Conservation (phyloP, 192 early-diverging fungal genomes). For the Rhizophlyctis rosea region DNA sequence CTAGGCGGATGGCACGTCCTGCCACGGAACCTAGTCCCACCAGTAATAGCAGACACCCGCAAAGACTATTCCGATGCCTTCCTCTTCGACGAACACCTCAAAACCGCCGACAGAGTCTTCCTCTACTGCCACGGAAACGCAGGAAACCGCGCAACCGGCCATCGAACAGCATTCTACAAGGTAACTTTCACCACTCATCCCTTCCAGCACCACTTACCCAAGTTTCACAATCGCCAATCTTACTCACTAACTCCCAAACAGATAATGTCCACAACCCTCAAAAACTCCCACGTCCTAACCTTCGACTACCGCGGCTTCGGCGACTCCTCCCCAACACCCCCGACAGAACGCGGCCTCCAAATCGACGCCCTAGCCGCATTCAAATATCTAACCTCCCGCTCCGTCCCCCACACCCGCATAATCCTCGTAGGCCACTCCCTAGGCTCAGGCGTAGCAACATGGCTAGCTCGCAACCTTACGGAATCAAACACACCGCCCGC, state of each 20-base stretch:
- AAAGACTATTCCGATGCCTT: background rate
- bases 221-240: too few species aligned
- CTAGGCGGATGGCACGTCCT: slow-evolving; percentile 49
- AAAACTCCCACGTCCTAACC: slow-evolving; percentile 42
- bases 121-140: slow-evolving; percentile 58
- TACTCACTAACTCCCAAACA: too few species aligned
- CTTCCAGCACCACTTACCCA: background rate
- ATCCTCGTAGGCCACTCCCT: slow-evolving; percentile 48
- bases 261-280: slow-evolving; percentile 18
- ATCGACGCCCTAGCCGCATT: slow-evolving; percentile 41
- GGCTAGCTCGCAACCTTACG: slow-evolving; percentile 30
- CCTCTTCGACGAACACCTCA: slow-evolving; percentile 23
- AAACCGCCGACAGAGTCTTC: slow-evolving; percentile 32
- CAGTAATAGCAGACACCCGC: slow-evolving; percentile 10
- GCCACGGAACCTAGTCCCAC: slow-evolving; percentile 19
- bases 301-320: slow-evolving; percentile 57
- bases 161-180: slow-evolving; percentile 37
- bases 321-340: slow-evolving; percentile 39
- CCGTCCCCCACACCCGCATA: slow-evolving; percentile 35
- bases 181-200: background rate
- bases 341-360: slow-evolving; percentile 36
- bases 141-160: slow-evolving; percentile 40
- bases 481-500: slow-evolving; percentile 17
- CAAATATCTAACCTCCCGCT: slow-evolving; percentile 37
- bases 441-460: slow-evolving; percentile 37